A percentile compares a stretch with the other conserved stretches of the same genome.
Conservation (phyloP, 306 rosid genomes). For the Gynostemma pentaphyllum region DNA sequence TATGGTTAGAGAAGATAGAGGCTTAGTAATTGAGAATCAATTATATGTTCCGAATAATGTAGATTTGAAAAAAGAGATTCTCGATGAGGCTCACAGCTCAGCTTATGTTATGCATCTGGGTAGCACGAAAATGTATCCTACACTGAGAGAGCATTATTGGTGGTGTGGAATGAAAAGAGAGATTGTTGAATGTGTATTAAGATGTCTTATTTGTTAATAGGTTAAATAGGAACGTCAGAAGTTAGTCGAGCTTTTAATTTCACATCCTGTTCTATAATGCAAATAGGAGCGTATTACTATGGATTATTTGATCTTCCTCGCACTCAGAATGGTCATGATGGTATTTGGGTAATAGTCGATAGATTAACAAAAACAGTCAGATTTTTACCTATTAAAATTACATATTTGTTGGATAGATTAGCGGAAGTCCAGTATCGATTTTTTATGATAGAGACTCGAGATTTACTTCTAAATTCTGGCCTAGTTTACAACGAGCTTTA, state of each 20-base stretch:
- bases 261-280: background rate
- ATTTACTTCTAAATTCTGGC: background rate
- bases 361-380: background rate
- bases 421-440: background rate
- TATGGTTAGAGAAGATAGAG: background rate
- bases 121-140: background rate
- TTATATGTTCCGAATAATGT: background rate
- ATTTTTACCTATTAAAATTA: background rate
- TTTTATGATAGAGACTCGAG: background rate
- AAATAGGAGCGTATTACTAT: background rate
- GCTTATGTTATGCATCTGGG: background rate
- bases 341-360: background rate
- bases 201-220: background rate
- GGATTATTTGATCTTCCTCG: background rate
- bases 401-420: background rate
- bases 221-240: background rate
- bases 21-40: too few relatives aligned
- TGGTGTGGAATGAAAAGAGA: background rate
- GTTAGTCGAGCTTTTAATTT: too few relatives aligned
- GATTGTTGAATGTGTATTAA: background rate
- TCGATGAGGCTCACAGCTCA: background rate
- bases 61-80: background rate
- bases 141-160: background rate
- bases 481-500: background rate
- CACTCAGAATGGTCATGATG: background rate